phyloP scores from a whole-genome alignment of 495 filamentous ascomycete species.

The Lepraria neglecta region DNA sequence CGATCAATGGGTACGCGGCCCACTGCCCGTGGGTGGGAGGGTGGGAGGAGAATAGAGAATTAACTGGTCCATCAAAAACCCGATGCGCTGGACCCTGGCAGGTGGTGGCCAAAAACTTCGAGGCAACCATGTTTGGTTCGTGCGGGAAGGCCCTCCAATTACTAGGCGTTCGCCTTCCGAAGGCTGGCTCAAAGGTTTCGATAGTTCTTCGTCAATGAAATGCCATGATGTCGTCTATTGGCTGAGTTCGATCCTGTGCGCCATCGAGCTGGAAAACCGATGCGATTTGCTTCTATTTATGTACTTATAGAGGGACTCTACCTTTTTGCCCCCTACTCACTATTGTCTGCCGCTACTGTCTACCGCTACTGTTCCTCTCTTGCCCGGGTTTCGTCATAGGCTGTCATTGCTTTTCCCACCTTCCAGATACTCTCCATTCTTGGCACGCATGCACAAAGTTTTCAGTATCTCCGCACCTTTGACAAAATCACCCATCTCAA shows the following conservation, averaged over 20 bases:
- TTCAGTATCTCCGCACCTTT: conserved; percentile 9
- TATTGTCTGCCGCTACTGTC: too few relatives aligned
- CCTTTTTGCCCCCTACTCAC: too few relatives aligned
- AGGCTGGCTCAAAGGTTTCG: not conserved
- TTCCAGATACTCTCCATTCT: conserved; percentile 12
- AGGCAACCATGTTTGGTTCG: not conserved
- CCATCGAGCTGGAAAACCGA: too few relatives aligned
- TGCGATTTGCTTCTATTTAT: too few relatives aligned
- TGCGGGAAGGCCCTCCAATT: not conserved
- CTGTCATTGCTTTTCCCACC: not conserved
- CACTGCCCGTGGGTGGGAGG: too few relatives aligned
- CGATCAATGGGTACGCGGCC: too few relatives aligned
- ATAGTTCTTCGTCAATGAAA: not conserved
- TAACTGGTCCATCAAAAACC: not conserved
- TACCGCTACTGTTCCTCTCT: not conserved
- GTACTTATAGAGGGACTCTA: too few relatives aligned
- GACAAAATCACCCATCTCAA: conserved; percentile 66
- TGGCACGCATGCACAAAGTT: conserved; percentile 8
- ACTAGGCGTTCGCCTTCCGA: not conserved
- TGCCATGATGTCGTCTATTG: too few relatives aligned
- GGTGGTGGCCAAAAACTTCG: not conserved
- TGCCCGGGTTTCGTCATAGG: not conserved
- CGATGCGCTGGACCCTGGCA: too few relatives aligned
- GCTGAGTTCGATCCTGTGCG: too few relatives aligned
- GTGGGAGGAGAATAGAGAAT: not conserved